Conservation (phyloP, 192 early-diverging fungal genomes). For the Haplosporangium gracile region DNA sequence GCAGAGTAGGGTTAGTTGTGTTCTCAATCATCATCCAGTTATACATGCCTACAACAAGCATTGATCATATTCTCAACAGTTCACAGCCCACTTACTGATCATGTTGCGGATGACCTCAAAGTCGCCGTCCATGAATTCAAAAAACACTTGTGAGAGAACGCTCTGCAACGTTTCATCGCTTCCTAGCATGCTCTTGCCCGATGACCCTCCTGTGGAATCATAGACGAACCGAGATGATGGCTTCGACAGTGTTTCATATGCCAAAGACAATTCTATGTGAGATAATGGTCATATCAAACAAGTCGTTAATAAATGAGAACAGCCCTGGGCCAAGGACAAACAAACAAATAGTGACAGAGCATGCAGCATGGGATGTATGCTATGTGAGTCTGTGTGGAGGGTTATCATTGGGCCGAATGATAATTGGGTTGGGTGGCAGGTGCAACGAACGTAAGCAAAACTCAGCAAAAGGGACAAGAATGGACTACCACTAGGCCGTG, state of each 20-base stretch:
- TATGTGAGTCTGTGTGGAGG: not conserved
- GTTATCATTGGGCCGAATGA: constrained; percentile 1
- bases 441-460: too few relatives aligned
- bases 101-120: constrained; percentile 69
- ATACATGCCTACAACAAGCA: too few relatives aligned
- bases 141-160: constrained; percentile 68
- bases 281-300: not conserved
- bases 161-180: constrained; percentile 66
- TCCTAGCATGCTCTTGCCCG: constrained; percentile 55
- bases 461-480: too few relatives aligned
- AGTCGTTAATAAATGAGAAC: not conserved
- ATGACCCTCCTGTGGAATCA: constrained; percentile 59
- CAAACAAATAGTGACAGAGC: not conserved
- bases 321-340: not conserved
- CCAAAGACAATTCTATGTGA: constrained; percentile 61
- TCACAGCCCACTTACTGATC: constrained; percentile 59
- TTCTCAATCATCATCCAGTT: too few relatives aligned
- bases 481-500: too few relatives aligned
- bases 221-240: constrained; percentile 66
- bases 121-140: constrained; percentile 72
- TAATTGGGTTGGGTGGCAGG: not conserved
- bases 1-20: not conserved
- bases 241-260: constrained; percentile 70
- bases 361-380: not conserved
- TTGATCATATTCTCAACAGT: too few relatives aligned